Evolutionary conservation across 768 basidiomycete species (phyloP).

Genomic region (Kwoniella newhampshirensis): DNA sequence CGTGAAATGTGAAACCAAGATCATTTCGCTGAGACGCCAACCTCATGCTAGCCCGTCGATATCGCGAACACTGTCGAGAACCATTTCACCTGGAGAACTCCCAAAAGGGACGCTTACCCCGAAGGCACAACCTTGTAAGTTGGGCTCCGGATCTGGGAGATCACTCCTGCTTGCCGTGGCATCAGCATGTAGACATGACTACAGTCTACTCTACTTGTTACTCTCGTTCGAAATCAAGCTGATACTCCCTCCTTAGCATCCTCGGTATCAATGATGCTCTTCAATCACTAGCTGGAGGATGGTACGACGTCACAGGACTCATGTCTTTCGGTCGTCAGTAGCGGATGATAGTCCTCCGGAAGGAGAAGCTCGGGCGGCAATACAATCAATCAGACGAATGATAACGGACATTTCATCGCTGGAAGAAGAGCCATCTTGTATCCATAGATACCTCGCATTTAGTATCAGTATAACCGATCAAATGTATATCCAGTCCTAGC

Average conservation of each 20-base stretch:
- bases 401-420: too few relatives aligned
- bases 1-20: too few relatives aligned
- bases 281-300: conserved; percentile 11
- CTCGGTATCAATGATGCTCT: conserved; percentile 23
- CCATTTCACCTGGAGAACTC: conserved; percentile 21
- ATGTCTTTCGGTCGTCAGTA: conserved; percentile 10
- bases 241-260: conserved; percentile 10
- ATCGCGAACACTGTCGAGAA: conserved; percentile 6
- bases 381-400: too few relatives aligned
- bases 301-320: conserved; percentile 23
- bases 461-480: too few relatives aligned
- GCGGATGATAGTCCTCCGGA: neutral
- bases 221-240: neutral
- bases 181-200: too few relatives aligned
- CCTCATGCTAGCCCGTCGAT: conserved; percentile 17
- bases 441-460: conserved; percentile 6
- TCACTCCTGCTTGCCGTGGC: neutral
- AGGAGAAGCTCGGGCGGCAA: too few relatives aligned
- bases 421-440: too few relatives aligned
- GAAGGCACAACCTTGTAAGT: conserved; percentile 28
- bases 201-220: too few relatives aligned
- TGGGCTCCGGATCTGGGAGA: neutral
- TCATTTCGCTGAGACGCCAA: too few relatives aligned
- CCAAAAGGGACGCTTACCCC: conserved; percentile 9
- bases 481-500: too few relatives aligned